These are phyloP conservation scores for Dipodascus albidus DNA, from an alignment of 805 yeast species.

Conservation along the genomic window DNA sequence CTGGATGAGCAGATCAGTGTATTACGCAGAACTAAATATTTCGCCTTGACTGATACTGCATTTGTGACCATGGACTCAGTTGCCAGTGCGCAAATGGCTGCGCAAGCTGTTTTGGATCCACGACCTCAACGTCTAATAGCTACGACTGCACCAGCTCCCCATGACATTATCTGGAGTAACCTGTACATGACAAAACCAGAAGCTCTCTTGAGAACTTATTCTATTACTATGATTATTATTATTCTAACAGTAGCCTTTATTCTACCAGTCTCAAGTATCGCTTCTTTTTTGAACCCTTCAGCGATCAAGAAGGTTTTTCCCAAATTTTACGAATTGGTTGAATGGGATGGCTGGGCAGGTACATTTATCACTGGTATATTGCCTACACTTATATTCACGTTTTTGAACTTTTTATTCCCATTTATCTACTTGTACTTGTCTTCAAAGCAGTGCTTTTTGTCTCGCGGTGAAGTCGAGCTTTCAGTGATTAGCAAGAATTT, in stretches of 20 bases:
- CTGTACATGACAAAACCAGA: constrained; percentile 70
- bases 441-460: constrained; percentile 73
- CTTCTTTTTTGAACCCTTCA: constrained; percentile 68
- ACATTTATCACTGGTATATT: constrained; percentile 75
- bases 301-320: constrained; percentile 80
- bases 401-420: constrained; percentile 74
- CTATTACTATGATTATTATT: constrained; percentile 57
- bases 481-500: constrained; percentile 87
- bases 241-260: constrained; percentile 61
- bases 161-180: constrained; percentile 88
- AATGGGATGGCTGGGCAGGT: constrained; percentile 57
- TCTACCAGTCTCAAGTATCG: constrained; percentile 74
- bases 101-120: constrained; percentile 91
- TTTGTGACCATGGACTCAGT: constrained; percentile 92
- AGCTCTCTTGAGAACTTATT: constrained; percentile 50
- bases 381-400: constrained; percentile 84
- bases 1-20: constrained; percentile 58
- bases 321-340: constrained; percentile 54
- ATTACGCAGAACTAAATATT: constrained; percentile 49
- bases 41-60: constrained; percentile 80
- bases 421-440: constrained; percentile 78
- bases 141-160: constrained; percentile 88
- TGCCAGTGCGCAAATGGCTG: constrained; percentile 92
- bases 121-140: constrained; percentile 75
- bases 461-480: constrained; percentile 86